phyloP scores from a whole-genome alignment of 257 asterid species.

The Solanum appendiculatum region DNA sequence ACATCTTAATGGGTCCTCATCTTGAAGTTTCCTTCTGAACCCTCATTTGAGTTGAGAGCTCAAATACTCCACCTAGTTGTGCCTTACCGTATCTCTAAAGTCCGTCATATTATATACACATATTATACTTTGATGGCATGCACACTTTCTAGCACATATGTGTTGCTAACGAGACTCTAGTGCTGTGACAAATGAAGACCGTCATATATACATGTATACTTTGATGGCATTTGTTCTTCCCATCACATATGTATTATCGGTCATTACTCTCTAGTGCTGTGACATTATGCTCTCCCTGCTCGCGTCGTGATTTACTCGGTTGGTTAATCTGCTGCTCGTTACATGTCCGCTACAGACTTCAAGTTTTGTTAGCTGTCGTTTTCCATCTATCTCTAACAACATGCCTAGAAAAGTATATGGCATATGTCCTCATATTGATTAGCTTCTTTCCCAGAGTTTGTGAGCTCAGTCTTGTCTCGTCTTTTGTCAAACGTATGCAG shows the following conservation, averaged over 20 bases:
- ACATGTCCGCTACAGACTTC: neutral
- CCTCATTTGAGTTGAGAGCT: neutral
- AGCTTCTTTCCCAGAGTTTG: neutral
- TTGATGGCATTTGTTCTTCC: neutral
- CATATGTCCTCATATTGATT: neutral
- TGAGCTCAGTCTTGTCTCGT: neutral
- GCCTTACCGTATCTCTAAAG: neutral
- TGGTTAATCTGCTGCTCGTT: neutral
- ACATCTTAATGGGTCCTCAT: neutral
- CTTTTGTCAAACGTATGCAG: slow-evolving; percentile 22
- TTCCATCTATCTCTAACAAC: neutral
- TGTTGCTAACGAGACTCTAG: neutral
- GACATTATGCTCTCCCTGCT: neutral
- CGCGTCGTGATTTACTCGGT: neutral
- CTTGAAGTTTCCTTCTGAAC: neutral
- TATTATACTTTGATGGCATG: neutral
- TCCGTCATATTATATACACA: neutral
- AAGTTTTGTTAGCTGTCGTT: neutral
- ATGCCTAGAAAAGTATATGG: neutral
- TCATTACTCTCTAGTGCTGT: neutral
- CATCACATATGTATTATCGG: neutral
- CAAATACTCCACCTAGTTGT: neutral
- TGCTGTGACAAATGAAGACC: neutral
- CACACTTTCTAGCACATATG: neutral
- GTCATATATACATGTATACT: neutral